Evolutionary conservation across 2,329 filamentous ascomycete genomes (phyloP).

Genomic region (Paraphoma chrysanthemicola): DNA sequence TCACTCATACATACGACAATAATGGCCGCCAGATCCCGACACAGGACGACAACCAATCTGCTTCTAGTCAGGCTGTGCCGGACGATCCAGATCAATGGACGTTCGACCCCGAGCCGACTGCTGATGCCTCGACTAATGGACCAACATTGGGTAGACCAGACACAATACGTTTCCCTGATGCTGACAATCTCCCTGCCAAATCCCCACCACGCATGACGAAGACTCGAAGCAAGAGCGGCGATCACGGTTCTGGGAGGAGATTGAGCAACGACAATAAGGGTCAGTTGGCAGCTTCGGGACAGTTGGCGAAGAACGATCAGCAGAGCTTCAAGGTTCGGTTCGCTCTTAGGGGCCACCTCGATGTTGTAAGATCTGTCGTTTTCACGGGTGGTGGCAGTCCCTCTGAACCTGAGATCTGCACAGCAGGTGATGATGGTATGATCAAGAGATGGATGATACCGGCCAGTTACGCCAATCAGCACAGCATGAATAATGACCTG

Average conservation of each 20-base stretch:
- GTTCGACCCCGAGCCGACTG: conserved; percentile 76
- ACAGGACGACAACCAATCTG: conserved; percentile 50
- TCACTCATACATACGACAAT: conserved; percentile 65
- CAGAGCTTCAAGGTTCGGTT: conserved; percentile 91
- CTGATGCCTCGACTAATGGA: conserved; percentile 62
- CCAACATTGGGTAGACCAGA: conserved; percentile 73
- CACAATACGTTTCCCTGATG: conserved; percentile 84
- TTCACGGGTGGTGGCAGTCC: conserved; percentile 97
- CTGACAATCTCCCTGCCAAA: conserved; percentile 78
- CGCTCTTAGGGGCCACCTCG: conserved; percentile 87
- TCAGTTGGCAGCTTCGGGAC: conserved; percentile 52
- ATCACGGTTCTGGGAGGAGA: conserved; percentile 57
- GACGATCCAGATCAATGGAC: conserved; percentile 83
- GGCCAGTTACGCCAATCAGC: conserved; percentile 71
- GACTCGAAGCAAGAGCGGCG: conserved; percentile 79
- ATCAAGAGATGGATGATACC: conserved; percentile 98
- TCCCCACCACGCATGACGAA: conserved; percentile 73
- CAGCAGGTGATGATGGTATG: conserved; percentile 91
- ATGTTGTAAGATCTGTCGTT: conserved; percentile 92
- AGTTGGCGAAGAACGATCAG: conserved; percentile 66
- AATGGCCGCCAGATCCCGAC: conserved; percentile 60
- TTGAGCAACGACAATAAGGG: conserved; percentile 69
- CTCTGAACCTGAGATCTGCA: conserved; percentile 95
- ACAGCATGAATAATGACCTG: conserved; percentile 74
- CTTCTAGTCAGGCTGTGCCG: conserved; percentile 46